phyloP scores from a whole-genome alignment of 139 green algal species.

The Chlorella ohadii region DNA sequence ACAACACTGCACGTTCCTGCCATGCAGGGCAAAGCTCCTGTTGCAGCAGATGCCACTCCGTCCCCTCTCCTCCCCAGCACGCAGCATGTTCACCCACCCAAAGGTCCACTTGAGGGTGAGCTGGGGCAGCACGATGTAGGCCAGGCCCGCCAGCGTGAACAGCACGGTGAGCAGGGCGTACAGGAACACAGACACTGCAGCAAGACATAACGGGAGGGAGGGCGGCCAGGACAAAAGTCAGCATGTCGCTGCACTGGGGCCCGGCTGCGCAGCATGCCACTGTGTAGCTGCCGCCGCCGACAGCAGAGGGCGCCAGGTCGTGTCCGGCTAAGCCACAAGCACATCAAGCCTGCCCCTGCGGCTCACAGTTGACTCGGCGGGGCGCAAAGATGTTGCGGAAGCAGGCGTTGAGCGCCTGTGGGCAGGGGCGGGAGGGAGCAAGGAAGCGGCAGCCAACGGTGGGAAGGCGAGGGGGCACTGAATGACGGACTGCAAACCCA shows the following conservation, averaged over 20 bases:
- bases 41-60: too few relatives aligned
- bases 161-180: conserved; percentile 41
- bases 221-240: background rate
- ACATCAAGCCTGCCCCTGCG: background rate
- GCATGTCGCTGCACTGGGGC: too few relatives aligned
- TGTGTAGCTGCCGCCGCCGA: background rate
- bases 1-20: too few relatives aligned
- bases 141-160: conserved; percentile 43
- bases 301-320: too few relatives aligned
- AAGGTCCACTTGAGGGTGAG: conserved; percentile 2
- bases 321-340: too few relatives aligned
- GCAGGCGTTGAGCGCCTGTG: background rate
- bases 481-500: too few relatives aligned
- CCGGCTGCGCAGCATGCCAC: background rate
- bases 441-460: too few relatives aligned
- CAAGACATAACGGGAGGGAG: background rate
- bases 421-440: background rate
- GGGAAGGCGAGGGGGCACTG: too few relatives aligned
- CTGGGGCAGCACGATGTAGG: conserved; percentile 39
- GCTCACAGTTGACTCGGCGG: conserved; percentile 20
- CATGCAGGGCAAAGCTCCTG: too few relatives aligned
- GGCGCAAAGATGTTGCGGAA: conserved; percentile 39
- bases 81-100: background rate
- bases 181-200: conserved; percentile 6
- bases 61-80: too few relatives aligned